Evolutionary conservation across 257 asterid species (phyloP), one percentile per base, ranked within the genome.

Genomic region (Fraxinus anomala): DNA sequence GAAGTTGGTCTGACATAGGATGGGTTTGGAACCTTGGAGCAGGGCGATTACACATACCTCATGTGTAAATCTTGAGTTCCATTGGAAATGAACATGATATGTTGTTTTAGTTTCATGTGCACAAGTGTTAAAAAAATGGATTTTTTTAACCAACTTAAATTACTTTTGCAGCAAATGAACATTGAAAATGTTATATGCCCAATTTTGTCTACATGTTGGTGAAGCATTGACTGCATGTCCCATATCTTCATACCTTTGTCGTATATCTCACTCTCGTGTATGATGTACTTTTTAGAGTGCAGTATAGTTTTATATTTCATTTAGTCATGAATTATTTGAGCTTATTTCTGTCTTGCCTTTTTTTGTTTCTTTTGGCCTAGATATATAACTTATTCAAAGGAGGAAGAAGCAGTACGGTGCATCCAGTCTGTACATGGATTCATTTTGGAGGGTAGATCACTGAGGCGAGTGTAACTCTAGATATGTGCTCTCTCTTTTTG

Each of bases 351-450:
- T 76, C 56, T 74, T 68, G 54, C 24, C 75, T 42, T 37, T 66
- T 78, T 66, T 61, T 2, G 63, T 42, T 54, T 73, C 76, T 71
- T 63, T 44, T 75, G 59, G 74, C 59, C 49, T 80, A 95, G 99
- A 87, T 93, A 95, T 89, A 90, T 93, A 63, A 95, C 99, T 69
- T 95, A 89, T 82, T 86, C 93, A 75, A 93, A 90, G 79, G 99
- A 91, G 86, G 98, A 93, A 75, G 99, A 95, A 80, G 99, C 97
- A 68, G 89, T 91, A 73, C 93, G 97, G 8, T 93, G 99, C 82
- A 95, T 95, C 81, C 99, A 91, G 89, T 86, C 94, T 5, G 99
- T 93, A 71, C 97, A 95, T 90, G 97, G 97, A 69, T 95, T 84
- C 89, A 69, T 86, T 72, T 86, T 95, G 90, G 99, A 95, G 73